These are phyloP conservation scores for Parastagonospora nodorum DNA, from an alignment of 2,329 filamentous ascomycete genomes.

Conservation along the genomic window DNA sequence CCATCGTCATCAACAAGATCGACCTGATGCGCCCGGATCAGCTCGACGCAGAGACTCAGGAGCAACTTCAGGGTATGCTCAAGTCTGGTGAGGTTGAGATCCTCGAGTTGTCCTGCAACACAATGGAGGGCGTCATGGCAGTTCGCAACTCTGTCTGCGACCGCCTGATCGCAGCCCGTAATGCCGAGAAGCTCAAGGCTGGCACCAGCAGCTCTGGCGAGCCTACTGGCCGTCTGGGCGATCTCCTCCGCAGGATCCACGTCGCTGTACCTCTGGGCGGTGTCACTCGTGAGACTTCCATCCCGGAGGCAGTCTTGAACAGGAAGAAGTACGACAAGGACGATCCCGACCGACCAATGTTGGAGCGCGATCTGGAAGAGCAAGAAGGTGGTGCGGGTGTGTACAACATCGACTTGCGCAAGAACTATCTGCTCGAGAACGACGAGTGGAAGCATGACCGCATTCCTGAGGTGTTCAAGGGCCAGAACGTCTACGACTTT, in stretches of 20 bases:
- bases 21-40: constrained; percentile 89
- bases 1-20: constrained; percentile 98
- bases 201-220: constrained; percentile 80
- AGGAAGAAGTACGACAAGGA: constrained; percentile 88
- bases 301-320: constrained; percentile 81
- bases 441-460: constrained; percentile 96
- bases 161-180: constrained; percentile 86
- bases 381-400: constrained; percentile 95
- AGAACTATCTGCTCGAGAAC: constrained; percentile 85
- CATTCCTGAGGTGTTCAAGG: constrained; percentile 91
- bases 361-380: constrained; percentile 86
- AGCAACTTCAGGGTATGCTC: constrained; percentile 76
- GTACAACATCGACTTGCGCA: constrained; percentile 88
- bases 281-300: constrained; percentile 77
- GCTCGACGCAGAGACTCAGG: constrained; percentile 76
- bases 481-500: constrained; percentile 97
- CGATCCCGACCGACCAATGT: constrained; percentile 79
- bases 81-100: constrained; percentile 91
- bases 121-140: constrained; percentile 88
- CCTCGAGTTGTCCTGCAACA: constrained; percentile 92
- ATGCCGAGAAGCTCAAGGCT: constrained; percentile 91
- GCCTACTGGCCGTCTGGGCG: constrained; percentile 78
- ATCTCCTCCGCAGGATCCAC: constrained; percentile 92
- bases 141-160: constrained; percentile 97
- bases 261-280: constrained; percentile 92